A percentile compares a stretch with the other conserved stretches of the same genome.
Conservation (phyloP, 352 stramenopile species). For the Pythium folliculosum region DNA sequence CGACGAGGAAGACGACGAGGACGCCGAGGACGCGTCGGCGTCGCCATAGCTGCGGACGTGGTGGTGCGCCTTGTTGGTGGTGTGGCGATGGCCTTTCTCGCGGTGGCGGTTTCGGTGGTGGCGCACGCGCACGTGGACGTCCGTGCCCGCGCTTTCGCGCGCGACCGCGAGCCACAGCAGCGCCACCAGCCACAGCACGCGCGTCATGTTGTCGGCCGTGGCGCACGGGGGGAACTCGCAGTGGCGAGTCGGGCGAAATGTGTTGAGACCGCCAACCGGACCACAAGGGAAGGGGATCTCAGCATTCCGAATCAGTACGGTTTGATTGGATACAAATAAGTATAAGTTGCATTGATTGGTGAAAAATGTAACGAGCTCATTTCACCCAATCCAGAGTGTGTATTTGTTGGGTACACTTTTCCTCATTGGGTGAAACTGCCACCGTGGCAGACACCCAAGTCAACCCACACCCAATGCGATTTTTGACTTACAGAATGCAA, state of each 20-base stretch:
- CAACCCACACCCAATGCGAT: neutral
- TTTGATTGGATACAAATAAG: neutral
- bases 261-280: neutral
- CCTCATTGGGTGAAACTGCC: neutral
- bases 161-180: slow-evolving; percentile 4
- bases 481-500: too few species aligned
- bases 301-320: neutral
- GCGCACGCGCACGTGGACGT: slow-evolving; percentile 5
- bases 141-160: slow-evolving; percentile 4
- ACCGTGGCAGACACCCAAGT: neutral
- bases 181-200: neutral
- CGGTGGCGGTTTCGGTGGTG: neutral
- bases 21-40: neutral
- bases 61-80: too few species aligned
- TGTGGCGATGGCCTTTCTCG: neutral
- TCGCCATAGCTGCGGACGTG: neutral
- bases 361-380: neutral
- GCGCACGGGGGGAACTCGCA: too few species aligned
- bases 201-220: neutral
- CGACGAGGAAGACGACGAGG: neutral
- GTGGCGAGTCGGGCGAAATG: neutral
- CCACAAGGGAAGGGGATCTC: neutral
- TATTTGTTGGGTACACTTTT: neutral
- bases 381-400: neutral
- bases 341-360: neutral